Base-by-base conservation (phyloP, 1,284 basidiomycete genomes). In the Cryptococcus sp. region DNA sequence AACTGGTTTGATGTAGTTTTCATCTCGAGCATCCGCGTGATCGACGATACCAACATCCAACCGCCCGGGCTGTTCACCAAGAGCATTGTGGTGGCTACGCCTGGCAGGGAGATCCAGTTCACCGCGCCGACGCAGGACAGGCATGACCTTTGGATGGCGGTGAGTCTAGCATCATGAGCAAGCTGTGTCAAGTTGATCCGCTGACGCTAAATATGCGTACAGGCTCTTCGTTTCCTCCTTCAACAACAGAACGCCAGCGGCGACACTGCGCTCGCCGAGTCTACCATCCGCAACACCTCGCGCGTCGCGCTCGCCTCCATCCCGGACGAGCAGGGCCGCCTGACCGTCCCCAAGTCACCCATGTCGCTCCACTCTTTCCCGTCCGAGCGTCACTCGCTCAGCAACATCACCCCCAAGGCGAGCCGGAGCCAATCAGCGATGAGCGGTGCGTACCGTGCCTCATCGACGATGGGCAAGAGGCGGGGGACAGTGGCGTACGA, bases 31-130 rank as follows among this genome's bases (percentile, higher is more conserved):
- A 91, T 98, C 20, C 84, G 89, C 52, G 85, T 88, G 5, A 88
- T 97, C 18, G 83, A 96, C 60, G 95, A 98, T 76, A 85, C 87
- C 48, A 97, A 97, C 73, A 87, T 90, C 5, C 87, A 89, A 81
- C 94, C 95, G 7, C 89, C 94, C 46, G 95, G 94, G 43, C 79
- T 98, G 64, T 87, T 90, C 78, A 87, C 89, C 70, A 90, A 96
- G 77, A 95, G 90, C 65, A 88, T 99, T 46, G 82, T 99, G 37
- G 87, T 99, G 57, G 87, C 89, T 23, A 98, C 94, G 0, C 88
- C 90, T 4, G 87, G 92, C 60, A 83, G 95, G 57, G 96, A 98
- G 78, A 94, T 98, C 84, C 96, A 97, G 80, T 87, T 99, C 71
- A 98, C 94, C 15, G 93, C 94, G 3, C 87, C 89, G 0, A 92